Percentiles rank a stretch among this genome's conserved stretches.
Conservation (phyloP, 768 basidiomycete genomes). For the Gautieria morchelliformis region DNA sequence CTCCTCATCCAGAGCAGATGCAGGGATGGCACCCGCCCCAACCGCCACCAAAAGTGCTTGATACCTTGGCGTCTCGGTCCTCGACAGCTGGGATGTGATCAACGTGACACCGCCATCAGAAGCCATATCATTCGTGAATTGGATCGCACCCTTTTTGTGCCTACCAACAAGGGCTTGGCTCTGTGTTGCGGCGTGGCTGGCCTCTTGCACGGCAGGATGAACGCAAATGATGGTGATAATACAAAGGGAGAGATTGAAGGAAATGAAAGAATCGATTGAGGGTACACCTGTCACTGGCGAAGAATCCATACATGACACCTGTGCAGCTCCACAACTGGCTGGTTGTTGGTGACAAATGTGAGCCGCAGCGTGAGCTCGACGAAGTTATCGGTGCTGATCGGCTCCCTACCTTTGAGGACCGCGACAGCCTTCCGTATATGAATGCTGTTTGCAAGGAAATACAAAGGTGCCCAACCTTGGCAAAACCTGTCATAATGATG, state of each 20-base stretch:
- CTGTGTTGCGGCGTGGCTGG: slow-evolving; percentile 89
- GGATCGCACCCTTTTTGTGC: slow-evolving; percentile 54
- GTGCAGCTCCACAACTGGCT: no score
- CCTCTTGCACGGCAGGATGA: slow-evolving; percentile 79
- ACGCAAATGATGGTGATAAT: slow-evolving; percentile 74
- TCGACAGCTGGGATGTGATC: slow-evolving; percentile 75
- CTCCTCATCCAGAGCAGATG: slow-evolving; percentile 78
- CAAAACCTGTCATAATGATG: no score
- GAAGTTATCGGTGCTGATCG: no score
- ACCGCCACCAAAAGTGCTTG: slow-evolving; percentile 93
- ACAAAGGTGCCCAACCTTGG: no score
- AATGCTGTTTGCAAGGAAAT: no score
- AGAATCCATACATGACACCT: slow-evolving; percentile 84
- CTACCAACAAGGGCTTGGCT: slow-evolving; percentile 81
- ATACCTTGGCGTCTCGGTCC: slow-evolving; percentile 81
- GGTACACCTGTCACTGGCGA: slow-evolving; percentile 76
- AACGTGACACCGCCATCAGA: slow-evolving; percentile 49
- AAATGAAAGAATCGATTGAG: slow-evolving; percentile 97
- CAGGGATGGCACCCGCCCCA: slow-evolving; percentile 92
- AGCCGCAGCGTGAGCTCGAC: no score
- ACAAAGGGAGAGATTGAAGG: slow-evolving; percentile 79
- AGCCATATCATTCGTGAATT: slow-evolving; percentile 44
- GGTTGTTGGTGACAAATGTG: no score
- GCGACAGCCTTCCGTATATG: no score
- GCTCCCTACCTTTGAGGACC: no score